phyloP scores from a whole-genome alignment of 352 stramenopile genomes.

The Globisporangium orthogonon region DNA sequence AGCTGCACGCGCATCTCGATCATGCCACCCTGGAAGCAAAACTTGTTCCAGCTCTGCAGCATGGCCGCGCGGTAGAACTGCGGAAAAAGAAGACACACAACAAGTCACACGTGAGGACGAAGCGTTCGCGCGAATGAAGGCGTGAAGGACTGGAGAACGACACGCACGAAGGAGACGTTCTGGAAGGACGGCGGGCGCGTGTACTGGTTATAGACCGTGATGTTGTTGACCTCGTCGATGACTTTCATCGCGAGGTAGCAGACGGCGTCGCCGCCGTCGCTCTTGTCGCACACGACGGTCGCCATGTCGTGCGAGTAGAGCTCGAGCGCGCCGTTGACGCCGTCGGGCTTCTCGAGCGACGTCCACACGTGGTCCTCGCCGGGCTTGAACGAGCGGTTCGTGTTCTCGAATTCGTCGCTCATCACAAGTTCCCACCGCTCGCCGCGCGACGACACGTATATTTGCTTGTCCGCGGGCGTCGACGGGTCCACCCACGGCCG shows the following conservation, averaged over 20 bases:
- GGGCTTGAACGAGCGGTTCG: conserved; percentile 43
- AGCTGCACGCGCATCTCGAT: conserved; percentile 90
- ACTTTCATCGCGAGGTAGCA: conserved; percentile 63
- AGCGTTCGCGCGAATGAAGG: too few relatives aligned
- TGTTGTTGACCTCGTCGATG: conserved; percentile 40
- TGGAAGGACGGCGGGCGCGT: conserved; percentile 41
- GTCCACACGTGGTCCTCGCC: conserved; percentile 57
- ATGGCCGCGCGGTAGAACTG: conserved; percentile 52
- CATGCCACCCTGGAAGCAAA: conserved; percentile 92
- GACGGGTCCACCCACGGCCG: conserved; percentile 48
- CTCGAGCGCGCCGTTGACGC: conserved; percentile 57
- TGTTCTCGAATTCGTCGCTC: conserved; percentile 58
- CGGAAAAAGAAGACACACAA: background rate
- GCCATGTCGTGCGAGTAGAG: conserved; percentile 65
- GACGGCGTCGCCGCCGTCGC: conserved; percentile 10
- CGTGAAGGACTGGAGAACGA: too few relatives aligned
- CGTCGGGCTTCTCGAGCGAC: conserved; percentile 61
- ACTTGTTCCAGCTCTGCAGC: conserved; percentile 94
- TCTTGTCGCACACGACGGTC: conserved; percentile 34
- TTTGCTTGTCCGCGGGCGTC: conserved; percentile 37
- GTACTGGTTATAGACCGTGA: conserved; percentile 72
- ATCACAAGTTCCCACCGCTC: conserved; percentile 53
- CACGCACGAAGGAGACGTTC: conserved; percentile 39
- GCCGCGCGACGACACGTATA: conserved; percentile 45
- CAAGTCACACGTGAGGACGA: too few relatives aligned